Base-by-base conservation (phyloP, 108 stramenopile species). In the Skeletonema marinoi region DNA sequence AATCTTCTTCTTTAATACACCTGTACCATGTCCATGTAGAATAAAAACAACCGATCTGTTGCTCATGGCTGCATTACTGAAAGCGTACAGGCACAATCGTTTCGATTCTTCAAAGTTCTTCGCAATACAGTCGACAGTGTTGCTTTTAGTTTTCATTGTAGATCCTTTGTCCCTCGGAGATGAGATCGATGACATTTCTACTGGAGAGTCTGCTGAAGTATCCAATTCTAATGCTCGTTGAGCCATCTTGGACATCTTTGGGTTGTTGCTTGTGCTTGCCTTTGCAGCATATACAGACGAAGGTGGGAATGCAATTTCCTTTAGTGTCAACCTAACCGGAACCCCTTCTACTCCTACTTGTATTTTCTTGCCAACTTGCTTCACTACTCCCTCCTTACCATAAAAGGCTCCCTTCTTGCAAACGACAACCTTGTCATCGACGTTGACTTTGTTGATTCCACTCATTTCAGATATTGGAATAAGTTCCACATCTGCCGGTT, bases 51-150 rank as follows among this genome's bases (percentile, higher is more conserved):
- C 71, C 1, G 73, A 63, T 54, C 84, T 81, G 50, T 87, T 82
- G 19, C 65, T 70, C 83, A 90, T 77, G 12, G 84, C 25, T 48
- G 73, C 64, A 36, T 66, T 80, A 75, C 87, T 85, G 63, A 92
- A 90, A 62, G 84, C 88, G 65, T 80, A 78, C 25, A 77, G 71
- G 67, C 78, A 68, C 56, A 88, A 82, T 46, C 81, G 74, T 66
- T 84, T 85, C 32, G 93, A 90, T 72, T 96, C 95, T 58, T 93
- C 91, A 70, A 96, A 84, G 65, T 84, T 89, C 72, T 70, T 85
- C 16, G 94, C 97, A 9, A 93, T 90, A 39, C 92, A 88, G 60
- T 97, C 93, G 38, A 96, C 85, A 19, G 97, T 96, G 81, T 97
- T 97, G 29, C 85, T 78, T 19, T 88, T 81, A 14, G 85, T 92